A percentile compares a stretch with the other conserved stretches of the same genome.
phyloP scores from a whole-genome alignment of 202 grass and related monocot genomes.

The Elaeis oleifera region DNA sequence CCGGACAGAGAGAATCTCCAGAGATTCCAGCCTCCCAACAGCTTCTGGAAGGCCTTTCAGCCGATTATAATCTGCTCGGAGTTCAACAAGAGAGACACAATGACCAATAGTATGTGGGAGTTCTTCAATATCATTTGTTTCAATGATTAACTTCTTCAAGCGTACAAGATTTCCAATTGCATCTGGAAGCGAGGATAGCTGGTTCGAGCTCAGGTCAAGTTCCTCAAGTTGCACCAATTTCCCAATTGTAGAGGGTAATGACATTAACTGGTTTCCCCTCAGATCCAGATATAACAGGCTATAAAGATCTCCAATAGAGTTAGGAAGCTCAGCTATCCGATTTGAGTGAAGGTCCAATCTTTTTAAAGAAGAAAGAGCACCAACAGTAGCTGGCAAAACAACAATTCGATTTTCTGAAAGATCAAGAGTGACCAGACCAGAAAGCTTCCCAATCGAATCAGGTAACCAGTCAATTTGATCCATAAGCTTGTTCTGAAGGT shows the following conservation, averaged over 20 bases:
- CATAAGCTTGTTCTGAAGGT: slow-evolving; percentile 61
- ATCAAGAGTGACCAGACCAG: slow-evolving; percentile 60
- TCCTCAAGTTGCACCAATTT: slow-evolving; percentile 79
- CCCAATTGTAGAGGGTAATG: slow-evolving; percentile 55
- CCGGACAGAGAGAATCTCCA: slow-evolving; percentile 77
- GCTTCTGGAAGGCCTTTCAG: slow-evolving; percentile 91
- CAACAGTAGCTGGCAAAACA: slow-evolving; percentile 54
- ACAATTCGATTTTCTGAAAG: slow-evolving; percentile 69
- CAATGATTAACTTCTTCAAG: slow-evolving; percentile 68
- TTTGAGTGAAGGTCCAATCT: slow-evolving; percentile 83
- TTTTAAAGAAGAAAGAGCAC: slow-evolving; percentile 72
- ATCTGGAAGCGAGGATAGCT: slow-evolving; percentile 63
- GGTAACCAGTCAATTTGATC: slow-evolving; percentile 87
- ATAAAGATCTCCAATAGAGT: slow-evolving; percentile 62
- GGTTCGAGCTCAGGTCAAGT: slow-evolving; percentile 68
- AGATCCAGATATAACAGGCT: slow-evolving; percentile 63
- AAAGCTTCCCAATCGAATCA: slow-evolving; percentile 90
- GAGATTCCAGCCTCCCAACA: slow-evolving; percentile 72
- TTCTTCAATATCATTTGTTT: slow-evolving; percentile 85
- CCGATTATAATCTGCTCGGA: slow-evolving; percentile 75
- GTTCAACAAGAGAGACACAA: slow-evolving; percentile 64
- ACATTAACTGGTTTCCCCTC: slow-evolving; percentile 68
- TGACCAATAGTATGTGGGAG: slow-evolving; percentile 84
- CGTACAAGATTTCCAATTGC: slow-evolving; percentile 55
- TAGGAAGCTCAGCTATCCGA: slow-evolving; percentile 55